Evolutionary conservation across 2,329 filamentous ascomycete genomes (phyloP), one percentile per base, ranked within the genome.

Genomic region (Pestalotiopsis fici): DNA sequence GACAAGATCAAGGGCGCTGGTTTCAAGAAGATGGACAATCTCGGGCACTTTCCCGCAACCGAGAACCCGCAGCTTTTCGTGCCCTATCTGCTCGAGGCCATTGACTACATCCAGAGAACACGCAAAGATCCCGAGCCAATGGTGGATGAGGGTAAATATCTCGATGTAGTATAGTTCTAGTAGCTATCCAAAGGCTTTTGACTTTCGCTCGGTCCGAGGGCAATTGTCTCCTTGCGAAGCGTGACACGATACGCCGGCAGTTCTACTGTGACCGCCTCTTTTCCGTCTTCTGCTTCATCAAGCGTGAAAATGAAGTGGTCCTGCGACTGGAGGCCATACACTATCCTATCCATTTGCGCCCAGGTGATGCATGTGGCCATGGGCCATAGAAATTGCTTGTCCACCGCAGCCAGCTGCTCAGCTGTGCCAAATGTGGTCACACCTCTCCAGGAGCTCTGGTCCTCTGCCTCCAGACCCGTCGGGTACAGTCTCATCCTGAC

Each of bases 21-120:
- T 1, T 67, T 67, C 50, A 65, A 31, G 21, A 67, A 56, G 57
- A 69, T 69, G 67, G 65, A 67, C 27, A 63, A 65, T 1, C 47
- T 67, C 13, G 67, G 65, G 15, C 67, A 69, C 11, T 67, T 67
- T 35, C 65, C 65, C 2, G 67, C 65, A 1, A 67, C 67, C 4
- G 67, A 69, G 54, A 69, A 69, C 13, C 57, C 65, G 11, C 9
- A 35, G 12, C 56, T 59, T 13, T 69, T 67, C 55, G 67, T 69
- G 21, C 37, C 63, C 12, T 65, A 59, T 39, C 18, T 65, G 50
- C 31, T 57, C 11, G 63, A 65, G 50, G 54, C 63, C 7, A 39
- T 59, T 25, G 54, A 57, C 13, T 65, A 65, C 25, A 39, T 57
- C 5, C 37, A 47, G 37, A 47, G 59, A 9, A 62, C 37, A 7